phyloP scores from a whole-genome alignment of 257 asterid genomes.

The Fraxinus excelsior region DNA sequence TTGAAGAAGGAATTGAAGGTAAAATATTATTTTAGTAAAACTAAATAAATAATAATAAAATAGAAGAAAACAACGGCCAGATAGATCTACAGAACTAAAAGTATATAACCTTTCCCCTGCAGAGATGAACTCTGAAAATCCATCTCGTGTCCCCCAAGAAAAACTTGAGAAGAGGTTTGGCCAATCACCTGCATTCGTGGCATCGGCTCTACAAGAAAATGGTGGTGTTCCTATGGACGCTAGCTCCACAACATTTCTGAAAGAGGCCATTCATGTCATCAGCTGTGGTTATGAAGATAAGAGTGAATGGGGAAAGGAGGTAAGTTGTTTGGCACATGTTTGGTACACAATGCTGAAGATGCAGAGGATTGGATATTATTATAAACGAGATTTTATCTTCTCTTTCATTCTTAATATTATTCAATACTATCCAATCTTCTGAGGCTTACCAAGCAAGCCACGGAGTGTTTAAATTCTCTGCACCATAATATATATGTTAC shows the following conservation, averaged over 20 bases:
- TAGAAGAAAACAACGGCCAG: not conserved
- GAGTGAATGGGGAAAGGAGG: constrained; percentile 70
- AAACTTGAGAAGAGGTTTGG: constrained; percentile 54
- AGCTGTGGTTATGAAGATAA: constrained; percentile 63
- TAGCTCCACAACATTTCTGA: constrained; percentile 35
- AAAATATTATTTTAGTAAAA: not conserved
- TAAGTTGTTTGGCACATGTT: constrained; percentile 1
- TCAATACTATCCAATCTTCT: too few species aligned
- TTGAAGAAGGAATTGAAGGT: constrained; percentile 59
- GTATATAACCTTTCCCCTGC: constrained; percentile 16
- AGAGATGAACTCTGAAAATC: constrained; percentile 33
- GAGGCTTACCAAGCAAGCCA: too few species aligned
- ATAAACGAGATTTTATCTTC: too few species aligned
- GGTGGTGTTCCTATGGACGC: constrained; percentile 43
- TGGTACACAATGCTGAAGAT: not conserved
- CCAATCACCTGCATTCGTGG: constrained; percentile 54
- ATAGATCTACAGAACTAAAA: not conserved
- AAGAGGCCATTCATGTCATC: constrained; percentile 61
- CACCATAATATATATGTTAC: not conserved
- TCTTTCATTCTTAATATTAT: not conserved
- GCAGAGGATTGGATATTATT: not conserved
- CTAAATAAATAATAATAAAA: too few species aligned
- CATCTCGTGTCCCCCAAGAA: constrained; percentile 36
- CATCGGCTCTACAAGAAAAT: constrained; percentile 47
- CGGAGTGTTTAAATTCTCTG: not conserved